Conservation (phyloP, 306 rosid species). For the Sicyos edulis region DNA sequence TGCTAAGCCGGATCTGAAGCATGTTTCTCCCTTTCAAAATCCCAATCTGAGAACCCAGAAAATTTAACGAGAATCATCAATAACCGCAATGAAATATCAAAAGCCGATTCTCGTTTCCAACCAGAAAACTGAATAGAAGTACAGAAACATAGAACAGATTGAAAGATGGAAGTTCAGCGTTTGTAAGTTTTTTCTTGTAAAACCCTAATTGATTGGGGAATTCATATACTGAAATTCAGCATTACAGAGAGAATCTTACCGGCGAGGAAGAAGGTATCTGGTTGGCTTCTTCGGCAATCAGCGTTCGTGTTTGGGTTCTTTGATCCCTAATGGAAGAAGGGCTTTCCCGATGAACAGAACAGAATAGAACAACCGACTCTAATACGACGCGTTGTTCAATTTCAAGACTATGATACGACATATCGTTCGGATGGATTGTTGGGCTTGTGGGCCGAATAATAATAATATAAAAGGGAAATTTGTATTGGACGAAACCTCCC, state of each 20-base stretch:
- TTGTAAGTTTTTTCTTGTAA: background rate
- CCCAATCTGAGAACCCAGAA: background rate
- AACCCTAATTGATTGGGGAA: slow-evolving; percentile 7
- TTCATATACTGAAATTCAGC: background rate
- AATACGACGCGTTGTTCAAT: slow-evolving; percentile 10
- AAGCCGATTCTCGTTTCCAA: too few species aligned
- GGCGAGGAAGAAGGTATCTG: background rate
- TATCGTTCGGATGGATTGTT: background rate
- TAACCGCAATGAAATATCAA: too few species aligned
- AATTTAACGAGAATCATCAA: background rate
- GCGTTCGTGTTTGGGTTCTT: background rate
- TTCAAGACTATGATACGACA: background rate
- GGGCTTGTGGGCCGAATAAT: background rate
- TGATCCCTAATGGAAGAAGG: background rate
- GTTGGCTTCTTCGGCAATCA: background rate
- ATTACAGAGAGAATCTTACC: background rate
- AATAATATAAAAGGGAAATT: too few species aligned
- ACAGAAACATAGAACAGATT: background rate
- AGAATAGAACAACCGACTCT: background rate
- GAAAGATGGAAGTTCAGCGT: too few species aligned
- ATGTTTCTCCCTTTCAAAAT: slow-evolving; percentile 28
- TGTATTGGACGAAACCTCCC: too few species aligned
- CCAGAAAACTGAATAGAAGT: background rate
- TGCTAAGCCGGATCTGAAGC: slow-evolving; percentile 97
- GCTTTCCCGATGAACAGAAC: background rate